Base-by-base conservation (phyloP, 352 stramenopile species). In the Phytophthora pisi region DNA sequence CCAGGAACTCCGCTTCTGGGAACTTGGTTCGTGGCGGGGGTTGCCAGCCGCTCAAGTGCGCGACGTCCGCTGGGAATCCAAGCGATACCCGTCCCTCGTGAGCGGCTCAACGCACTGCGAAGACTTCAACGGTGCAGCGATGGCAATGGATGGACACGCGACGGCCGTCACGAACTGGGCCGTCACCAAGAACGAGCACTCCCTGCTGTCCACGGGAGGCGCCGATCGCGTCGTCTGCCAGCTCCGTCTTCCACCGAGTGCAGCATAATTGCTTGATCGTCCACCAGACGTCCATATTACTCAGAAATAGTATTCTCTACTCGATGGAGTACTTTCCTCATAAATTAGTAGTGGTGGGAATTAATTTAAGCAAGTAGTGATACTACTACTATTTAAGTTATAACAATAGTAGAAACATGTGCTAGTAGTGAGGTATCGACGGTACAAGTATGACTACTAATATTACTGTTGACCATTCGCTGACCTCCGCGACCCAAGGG, bases 161-260 rank as follows among this genome's bases (percentile, higher is more conserved):
- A 90, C 83, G 5, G 78, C 91, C 46, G 84, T 95, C 38, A 93
- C 82, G 30, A 90, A 77, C 40, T 92, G 79, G 65, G 50, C 53
- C 42, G 90, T 96, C 55, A 91, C 74, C 16, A 67, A 75, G 28
- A 78, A 82, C 62, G 87, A 95, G 30, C 76, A 79, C 34, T 94
- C 80, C 55, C 13, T 96, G 49, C 66, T 96, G 10, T 84, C 90
- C n/a, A 81, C 78, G 0, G 90, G 86, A 11, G 90, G 90, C 5
- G 46, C 74, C 23, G 90, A 97, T 61, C 87, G 88, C 47, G 74
- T 84, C 16, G 66, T 97, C n/a, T 93, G 90, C 49, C 90, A 97
- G 74, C 96, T 86, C 58, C 71, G 75, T 20, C 57, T 72, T 0
- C 56, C 52, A 53, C 38, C 26, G 3, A 46, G 6, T 20, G 5